Evolutionary conservation across 495 filamentous ascomycete species (phyloP).

Genomic region (Trichoderma erinaceum): DNA sequence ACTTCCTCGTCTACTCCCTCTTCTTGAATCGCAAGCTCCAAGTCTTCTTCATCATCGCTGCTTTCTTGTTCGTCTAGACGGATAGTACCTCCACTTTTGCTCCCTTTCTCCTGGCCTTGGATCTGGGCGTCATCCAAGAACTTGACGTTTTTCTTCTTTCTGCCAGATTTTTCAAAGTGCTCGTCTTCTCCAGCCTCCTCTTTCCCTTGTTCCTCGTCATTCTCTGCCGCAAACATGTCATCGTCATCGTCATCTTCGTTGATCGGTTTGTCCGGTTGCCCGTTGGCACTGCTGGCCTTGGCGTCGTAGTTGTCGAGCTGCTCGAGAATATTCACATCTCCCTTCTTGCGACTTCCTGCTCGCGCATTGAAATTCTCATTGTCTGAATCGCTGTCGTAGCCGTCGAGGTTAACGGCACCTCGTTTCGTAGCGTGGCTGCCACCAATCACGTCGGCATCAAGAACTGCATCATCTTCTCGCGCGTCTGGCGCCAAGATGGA

Average conservation of each 20-base stretch:
- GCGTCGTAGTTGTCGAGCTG: constrained; percentile 39
- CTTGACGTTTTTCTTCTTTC: constrained; percentile 71
- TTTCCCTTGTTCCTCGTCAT: constrained; percentile 54
- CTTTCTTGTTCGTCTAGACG: constrained; percentile 51
- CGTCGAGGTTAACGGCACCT: constrained; percentile 89
- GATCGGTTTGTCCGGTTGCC: constrained; percentile 24
- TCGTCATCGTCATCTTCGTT: constrained; percentile 63
- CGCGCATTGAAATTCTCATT: constrained; percentile 80
- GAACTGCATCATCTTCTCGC: constrained; percentile 64
- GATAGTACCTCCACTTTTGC: constrained; percentile 65
- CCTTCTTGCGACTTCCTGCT: constrained; percentile 49
- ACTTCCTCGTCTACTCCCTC: constrained; percentile 77
- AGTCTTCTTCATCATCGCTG: constrained; percentile 66
- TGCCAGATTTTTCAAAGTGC: constrained; percentile 41
- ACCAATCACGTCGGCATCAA: constrained; percentile 91
- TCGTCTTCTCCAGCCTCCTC: constrained; percentile 45
- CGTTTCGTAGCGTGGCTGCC: constrained; percentile 74
- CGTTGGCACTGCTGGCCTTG: constrained; percentile 26
- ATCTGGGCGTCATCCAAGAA: constrained; percentile 75
- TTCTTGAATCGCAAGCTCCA: constrained; percentile 57
- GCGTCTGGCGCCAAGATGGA: constrained; percentile 74
- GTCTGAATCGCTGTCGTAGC: constrained; percentile 92
- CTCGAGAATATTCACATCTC: constrained; percentile 37
- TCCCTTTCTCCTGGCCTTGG: constrained; percentile 72
- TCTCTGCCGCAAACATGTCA: constrained; percentile 92